These are phyloP conservation scores for Isatis tinctoria DNA, from an alignment of 345 rosid species.

Conservation along the genomic window DNA sequence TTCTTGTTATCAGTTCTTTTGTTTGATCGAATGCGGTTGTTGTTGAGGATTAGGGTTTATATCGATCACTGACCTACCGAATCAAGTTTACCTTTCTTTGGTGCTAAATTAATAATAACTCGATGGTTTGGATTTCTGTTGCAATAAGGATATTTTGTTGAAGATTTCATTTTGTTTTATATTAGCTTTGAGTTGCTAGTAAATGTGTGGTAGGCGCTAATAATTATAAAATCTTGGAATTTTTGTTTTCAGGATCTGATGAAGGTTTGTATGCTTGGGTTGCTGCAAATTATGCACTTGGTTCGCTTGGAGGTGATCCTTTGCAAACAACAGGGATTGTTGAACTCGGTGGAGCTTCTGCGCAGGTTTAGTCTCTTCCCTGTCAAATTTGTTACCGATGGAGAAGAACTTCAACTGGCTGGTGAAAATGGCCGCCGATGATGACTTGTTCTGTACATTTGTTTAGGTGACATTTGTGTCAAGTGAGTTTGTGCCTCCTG, in stretches of 20 bases:
- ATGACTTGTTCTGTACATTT: background rate
- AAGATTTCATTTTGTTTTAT: too few relatives aligned
- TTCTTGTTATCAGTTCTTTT: background rate
- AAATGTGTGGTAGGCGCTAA: background rate
- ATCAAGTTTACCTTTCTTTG: too few relatives aligned
- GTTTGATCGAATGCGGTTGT: background rate
- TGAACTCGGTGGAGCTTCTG: constrained; percentile 97
- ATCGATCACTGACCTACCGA: background rate
- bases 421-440: background rate
- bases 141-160: too few relatives aligned
- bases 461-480: constrained; percentile 35
- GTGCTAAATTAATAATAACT: too few relatives aligned
- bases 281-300: constrained; percentile 74
- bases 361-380: constrained; percentile 51
- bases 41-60: background rate
- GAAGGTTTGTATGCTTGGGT: constrained; percentile 96
- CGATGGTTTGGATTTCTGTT: too few relatives aligned
- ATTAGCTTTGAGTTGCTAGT: background rate
- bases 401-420: background rate
- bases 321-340: constrained; percentile 70
- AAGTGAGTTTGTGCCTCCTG: constrained; percentile 58
- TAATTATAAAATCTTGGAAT: background rate
- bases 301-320: constrained; percentile 81
- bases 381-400: background rate
- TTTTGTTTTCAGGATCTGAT: constrained; percentile 59